Base-by-base conservation (phyloP, 2,329 filamentous ascomycete species). In the Pseudocercospora pini-densiflorae region DNA sequence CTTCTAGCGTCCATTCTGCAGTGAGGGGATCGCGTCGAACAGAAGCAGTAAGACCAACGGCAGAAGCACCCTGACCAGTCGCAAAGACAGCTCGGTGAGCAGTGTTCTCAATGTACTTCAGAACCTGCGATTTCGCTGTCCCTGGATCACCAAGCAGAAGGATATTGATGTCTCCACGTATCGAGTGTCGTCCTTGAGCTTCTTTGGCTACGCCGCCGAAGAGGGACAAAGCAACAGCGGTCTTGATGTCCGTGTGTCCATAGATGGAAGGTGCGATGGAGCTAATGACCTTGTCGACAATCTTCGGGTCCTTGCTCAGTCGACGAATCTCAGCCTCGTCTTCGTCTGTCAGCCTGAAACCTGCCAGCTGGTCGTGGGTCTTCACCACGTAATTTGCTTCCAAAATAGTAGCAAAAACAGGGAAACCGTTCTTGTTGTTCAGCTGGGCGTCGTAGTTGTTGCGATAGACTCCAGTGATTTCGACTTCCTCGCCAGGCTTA, bases 361-460 rank as follows among this genome's bases (percentile, higher is more conserved):
- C 95, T 75, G 95, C 95, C 67, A 99, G 89, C 81, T 99, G 94
- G 78, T 99, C 95, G 77, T 99, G 95, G 0, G 94, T 90, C 80
- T 99, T 99, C 80, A 98, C 90, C 5, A 98, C 89, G 72, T 99
- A 94, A 80, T 99, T 99, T 27, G 96, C 96, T 80, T 99, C 95
- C 4, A 99, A 87, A 66, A 99, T 95, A 0, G 95, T 99, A 4
- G 95, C 94, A 79, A 99, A 99, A 40, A 99, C 95, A 0, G 95
- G 95, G 81, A 99, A 98, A 4, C 95, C 95, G 77, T 98, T 99
- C 76, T 95, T 94, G 83, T 97, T 98, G 82, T 99, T 99, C 62
- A 99, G 87, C 73, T 97, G 93, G 3, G 95, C 94, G 78, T 98
- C 94, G 76, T 97, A 99, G 82, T 96, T 98, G 84, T 99, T 99